phyloP scores from a whole-genome alignment of 1,139 yeast species.

The Pneumocystis oryctolagi region DNA sequence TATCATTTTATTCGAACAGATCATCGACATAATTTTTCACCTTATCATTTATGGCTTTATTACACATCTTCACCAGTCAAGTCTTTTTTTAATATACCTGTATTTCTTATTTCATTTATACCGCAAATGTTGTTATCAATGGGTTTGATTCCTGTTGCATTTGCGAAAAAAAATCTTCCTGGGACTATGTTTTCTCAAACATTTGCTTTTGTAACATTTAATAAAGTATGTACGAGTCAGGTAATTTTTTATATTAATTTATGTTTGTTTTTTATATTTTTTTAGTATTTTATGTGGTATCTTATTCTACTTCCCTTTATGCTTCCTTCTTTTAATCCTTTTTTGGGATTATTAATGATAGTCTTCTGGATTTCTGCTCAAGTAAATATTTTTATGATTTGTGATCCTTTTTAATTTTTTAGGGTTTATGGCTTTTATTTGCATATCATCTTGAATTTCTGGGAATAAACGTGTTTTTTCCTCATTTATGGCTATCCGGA shows the following conservation, averaged over 20 bases:
- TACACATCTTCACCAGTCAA: constrained; percentile 24
- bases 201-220: constrained; percentile 73
- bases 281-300: constrained; percentile 76
- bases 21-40: constrained; percentile 87
- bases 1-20: constrained; percentile 75
- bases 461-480: constrained; percentile 53
- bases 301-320: constrained; percentile 67
- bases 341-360: constrained; percentile 19
- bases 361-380: constrained; percentile 58
- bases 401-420: not conserved
- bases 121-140: constrained; percentile 62
- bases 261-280: not conserved
- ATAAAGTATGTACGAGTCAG: constrained; percentile 88
- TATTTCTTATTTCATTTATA: constrained; percentile 41
- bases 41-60: constrained; percentile 67
- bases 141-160: constrained; percentile 43
- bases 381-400: constrained; percentile 9
- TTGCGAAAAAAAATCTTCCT: constrained; percentile 40
- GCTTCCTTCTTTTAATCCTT: constrained; percentile 33
- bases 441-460: constrained; percentile 73
- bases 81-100: constrained; percentile 8
- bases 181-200: constrained; percentile 75
- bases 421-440: constrained; percentile 54
- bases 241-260: not conserved
- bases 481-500: constrained; percentile 45